Conservation (phyloP, 495 filamentous ascomycete species). For the Neurospora sp. region DNA sequence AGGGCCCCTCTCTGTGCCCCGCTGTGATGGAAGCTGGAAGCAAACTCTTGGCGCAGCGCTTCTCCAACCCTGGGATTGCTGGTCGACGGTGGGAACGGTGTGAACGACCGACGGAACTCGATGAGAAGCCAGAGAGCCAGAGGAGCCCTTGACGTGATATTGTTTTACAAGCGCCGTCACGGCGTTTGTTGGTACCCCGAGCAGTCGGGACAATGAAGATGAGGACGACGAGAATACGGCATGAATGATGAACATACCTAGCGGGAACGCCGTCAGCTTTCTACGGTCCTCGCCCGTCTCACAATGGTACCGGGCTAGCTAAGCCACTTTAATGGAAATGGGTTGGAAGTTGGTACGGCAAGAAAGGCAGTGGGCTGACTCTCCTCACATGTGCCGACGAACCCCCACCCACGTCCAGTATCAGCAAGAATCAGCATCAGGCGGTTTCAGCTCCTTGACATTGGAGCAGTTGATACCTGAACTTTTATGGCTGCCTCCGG, state of each 20-base stretch:
- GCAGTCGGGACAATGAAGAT: background rate
- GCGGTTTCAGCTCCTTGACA: background rate
- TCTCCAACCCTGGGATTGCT: background rate
- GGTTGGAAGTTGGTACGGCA: background rate
- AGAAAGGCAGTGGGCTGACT: background rate
- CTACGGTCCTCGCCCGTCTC: background rate
- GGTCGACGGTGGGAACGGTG: background rate
- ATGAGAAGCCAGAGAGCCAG: background rate
- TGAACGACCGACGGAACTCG: background rate
- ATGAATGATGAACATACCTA: background rate
- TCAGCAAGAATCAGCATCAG: background rate
- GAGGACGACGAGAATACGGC: background rate
- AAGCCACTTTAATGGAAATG: background rate
- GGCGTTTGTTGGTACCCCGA: background rate
- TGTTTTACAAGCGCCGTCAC: background rate
- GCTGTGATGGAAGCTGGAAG: background rate
- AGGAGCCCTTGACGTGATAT: background rate
- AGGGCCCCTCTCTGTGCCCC: background rate
- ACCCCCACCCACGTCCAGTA: background rate
- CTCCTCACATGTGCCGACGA: background rate
- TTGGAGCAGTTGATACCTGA: background rate
- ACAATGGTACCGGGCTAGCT: background rate
- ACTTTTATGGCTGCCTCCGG: background rate
- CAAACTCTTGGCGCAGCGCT: background rate
- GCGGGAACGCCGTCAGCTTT: background rate